Base-by-base conservation (phyloP, 495 filamentous ascomycete species). In the Bacidia gigantensis region DNA sequence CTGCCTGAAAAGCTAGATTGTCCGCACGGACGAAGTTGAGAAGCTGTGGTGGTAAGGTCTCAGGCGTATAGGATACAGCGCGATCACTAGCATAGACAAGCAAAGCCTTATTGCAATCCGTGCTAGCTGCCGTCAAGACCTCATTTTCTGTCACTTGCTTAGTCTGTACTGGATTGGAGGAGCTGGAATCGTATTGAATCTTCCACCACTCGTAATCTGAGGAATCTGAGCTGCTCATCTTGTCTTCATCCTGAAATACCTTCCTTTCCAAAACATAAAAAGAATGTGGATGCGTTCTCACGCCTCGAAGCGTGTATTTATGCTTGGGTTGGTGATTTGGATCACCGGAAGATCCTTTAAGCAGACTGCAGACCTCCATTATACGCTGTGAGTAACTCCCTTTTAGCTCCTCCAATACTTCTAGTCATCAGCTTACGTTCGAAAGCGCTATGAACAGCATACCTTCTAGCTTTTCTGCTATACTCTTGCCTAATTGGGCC, bases 121-220 rank as follows among this genome's bases (percentile, higher is more conserved):
- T 69, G n/a, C 71, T 66, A 17, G 74, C 75, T 18, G 74, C 75
- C 49, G 61, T 65, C 11, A 79, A 68, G 3, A 77, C 75, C 53
- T 78, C 71, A 22, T 66, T 58, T 50, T 78, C 75, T 11, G 63
- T 56, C 22, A 77, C 69, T 59, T 69, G 76, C 41, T 58, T 47
- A n/a, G 23, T 47, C 41, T 43, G 26, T 22, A 56, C 44, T 21
- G 53, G 46, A 55, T 70, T 73, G 20, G 67, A 67, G 53, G 76
- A 72, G 14, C 71, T 70, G 20, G 63, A 58, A 2, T 72, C 72
- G 56, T 71, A 79, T 51, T 69, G 72, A 53, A 75, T 67, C 17
- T 73, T 74, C 75, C 75, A 79, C 75, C 75, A 79, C 50, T 78
- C 69, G 61, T 67, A 71, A 25, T 67, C 65, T 10, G 58, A 44